phyloP scores from a whole-genome alignment of 192 early-diverging fungal genomes.

The Coemansia sp. region DNA sequence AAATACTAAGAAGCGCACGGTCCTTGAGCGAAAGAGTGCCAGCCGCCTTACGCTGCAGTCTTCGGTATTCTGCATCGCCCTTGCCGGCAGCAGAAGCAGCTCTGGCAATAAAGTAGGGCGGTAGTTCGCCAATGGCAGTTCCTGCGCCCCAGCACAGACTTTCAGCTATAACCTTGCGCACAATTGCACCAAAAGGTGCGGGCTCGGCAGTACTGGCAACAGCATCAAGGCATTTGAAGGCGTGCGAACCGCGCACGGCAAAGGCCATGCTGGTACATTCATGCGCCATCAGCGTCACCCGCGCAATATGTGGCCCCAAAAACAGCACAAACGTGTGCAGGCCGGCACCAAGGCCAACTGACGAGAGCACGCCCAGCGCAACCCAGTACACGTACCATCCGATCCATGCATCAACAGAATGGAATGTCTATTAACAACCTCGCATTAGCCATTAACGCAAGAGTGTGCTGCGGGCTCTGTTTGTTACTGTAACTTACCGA shows the following conservation, averaged over 20 bases:
- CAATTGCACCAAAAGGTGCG: conserved; percentile 63
- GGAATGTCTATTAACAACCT: conserved; percentile 18
- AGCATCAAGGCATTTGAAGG: conserved; percentile 43
- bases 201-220: conserved; percentile 12
- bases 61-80: conserved; percentile 42
- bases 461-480: background rate
- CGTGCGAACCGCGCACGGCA: conserved; percentile 64
- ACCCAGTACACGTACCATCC: conserved; percentile 91
- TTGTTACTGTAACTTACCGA: conserved; percentile 9
- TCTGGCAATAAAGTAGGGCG: conserved; percentile 91
- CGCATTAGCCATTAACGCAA: too few relatives aligned
- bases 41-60: conserved; percentile 29
- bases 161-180: conserved; percentile 69
- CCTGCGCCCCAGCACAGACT: conserved; percentile 92
- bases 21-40: conserved; percentile 64
- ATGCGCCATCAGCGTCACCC: conserved; percentile 87
- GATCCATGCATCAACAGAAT: conserved; percentile 57
- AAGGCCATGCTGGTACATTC: conserved; percentile 72
- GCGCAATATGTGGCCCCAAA: conserved; percentile 86
- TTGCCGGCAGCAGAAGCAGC: conserved; percentile 56
- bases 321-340: conserved; percentile 95
- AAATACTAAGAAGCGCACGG: conserved; percentile 62
- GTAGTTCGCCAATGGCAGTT: conserved; percentile 89
- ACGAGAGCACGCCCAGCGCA: conserved; percentile 80
- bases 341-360: conserved; percentile 90